Evolutionary conservation across 495 filamentous ascomycete genomes (phyloP).

Genomic region (Podospora pseudocomata): DNA sequence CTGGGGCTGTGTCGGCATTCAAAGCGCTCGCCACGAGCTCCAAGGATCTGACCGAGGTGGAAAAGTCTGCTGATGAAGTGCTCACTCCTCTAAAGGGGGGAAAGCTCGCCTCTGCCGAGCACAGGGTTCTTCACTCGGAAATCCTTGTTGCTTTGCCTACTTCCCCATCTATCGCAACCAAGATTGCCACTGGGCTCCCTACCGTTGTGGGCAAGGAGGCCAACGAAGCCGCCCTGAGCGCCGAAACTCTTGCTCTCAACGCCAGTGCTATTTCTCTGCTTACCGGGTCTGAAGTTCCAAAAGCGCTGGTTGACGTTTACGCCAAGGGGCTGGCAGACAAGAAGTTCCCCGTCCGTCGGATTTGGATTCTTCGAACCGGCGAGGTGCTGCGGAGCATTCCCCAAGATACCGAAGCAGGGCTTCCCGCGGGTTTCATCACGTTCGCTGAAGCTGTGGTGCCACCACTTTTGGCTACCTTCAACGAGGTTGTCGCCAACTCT

Average conservation of each 20-base stretch:
- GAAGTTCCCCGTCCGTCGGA: constrained; percentile 66
- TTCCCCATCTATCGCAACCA: constrained; percentile 54
- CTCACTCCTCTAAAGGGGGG: constrained; percentile 70
- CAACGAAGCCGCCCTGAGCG: constrained; percentile 73
- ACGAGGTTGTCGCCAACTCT: constrained; percentile 73
- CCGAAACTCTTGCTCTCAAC: constrained; percentile 67
- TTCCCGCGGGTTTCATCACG: constrained; percentile 45
- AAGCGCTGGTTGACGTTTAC: constrained; percentile 63
- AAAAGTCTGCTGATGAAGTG: constrained; percentile 71
- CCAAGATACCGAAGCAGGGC: constrained; percentile 39
- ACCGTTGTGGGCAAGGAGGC: constrained; percentile 70
- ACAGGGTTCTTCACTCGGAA: constrained; percentile 72
- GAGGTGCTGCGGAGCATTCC: constrained; percentile 62
- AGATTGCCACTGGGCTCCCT: constrained; percentile 63
- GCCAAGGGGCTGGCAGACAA: constrained; percentile 83
- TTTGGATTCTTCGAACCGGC: constrained; percentile 74
- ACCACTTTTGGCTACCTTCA: constrained; percentile 68
- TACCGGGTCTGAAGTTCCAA: constrained; percentile 54
- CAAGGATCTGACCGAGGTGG: constrained; percentile 52
- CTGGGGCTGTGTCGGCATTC: constrained; percentile 71
- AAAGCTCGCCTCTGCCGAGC: constrained; percentile 77
- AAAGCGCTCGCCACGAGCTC: constrained; percentile 56
- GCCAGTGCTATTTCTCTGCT: constrained; percentile 59
- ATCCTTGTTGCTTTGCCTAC: constrained; percentile 64
- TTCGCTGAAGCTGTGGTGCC: constrained; percentile 59